Base-by-base conservation (phyloP, 768 basidiomycete species). In the Auricularia sp. region DNA sequence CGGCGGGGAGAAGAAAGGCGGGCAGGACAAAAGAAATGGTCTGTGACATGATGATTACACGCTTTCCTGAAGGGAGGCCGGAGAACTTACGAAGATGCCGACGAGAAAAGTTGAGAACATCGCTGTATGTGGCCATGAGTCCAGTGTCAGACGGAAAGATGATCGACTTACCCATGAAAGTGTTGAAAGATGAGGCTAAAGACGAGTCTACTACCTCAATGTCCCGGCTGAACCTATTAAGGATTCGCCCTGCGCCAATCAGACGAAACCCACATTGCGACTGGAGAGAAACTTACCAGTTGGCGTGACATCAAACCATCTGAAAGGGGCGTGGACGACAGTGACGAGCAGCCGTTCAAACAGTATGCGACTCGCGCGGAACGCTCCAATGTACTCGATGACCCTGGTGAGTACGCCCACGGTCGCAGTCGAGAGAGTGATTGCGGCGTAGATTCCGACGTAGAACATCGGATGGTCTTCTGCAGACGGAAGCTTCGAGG, bases 301-400 rank as follows among this genome's bases (percentile, higher is more conserved):
- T 21, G 42, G 64, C n/a, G 59, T 64, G 29, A 23, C 33, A 35
- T 60, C 53, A 23, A 61, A 43, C 36, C 29, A 64, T 63, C 91
- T 81, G 80, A 93, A 91, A 4, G 92, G 92, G 6, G 91, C 90
- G 12, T 84, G 80, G 18, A 92, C 85, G 11, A 94, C 88, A 0
- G 82, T 82, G 6, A 79, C 81, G 62, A 94, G 75, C 44, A 94
- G 74, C 62, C 80, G 78, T 68, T 76, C 81, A 70, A 78, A 80
- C 2, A 74, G 64, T 5, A 66, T 66, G 47, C 73, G 68, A 36
- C 75, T 76, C 6, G 74, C 82, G 61, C 79, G 73, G 64, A 82
- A 70, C 2, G 84, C 83, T 36, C 86, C 88, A 0, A 83, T 83
- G 44, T 59, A 51, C 66, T 67, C n/a, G 64, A 68, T n/a, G 67